Base-by-base conservation (phyloP, 208 protist genomes). In the Wallacemonas sp. region DNA sequence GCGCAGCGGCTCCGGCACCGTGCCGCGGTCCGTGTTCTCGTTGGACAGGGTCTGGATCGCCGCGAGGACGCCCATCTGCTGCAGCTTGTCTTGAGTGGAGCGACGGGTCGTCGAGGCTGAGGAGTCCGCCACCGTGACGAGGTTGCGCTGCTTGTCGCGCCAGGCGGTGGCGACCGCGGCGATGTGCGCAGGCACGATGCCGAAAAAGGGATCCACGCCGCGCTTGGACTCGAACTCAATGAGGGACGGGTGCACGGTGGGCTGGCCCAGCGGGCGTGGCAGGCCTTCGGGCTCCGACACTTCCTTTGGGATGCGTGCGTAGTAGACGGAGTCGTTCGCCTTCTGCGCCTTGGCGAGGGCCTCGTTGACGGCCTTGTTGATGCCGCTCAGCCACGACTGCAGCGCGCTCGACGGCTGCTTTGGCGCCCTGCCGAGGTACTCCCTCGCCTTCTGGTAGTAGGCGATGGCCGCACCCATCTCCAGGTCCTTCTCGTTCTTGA, bases 201-300 rank as follows among this genome's bases (percentile, higher is more conserved):
- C 90, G 63, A 96, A 93, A 57, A 96, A 96, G 1, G 90, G 87
- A 64, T 96, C 90, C 12, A 75, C 71, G 38, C 71, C 87, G 14
- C 85, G 77, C 47, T 76, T 85, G 29, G 81, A 89, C 33, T 81
- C 72, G 39, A 86, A 83, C 34, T 61, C 57, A 17, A 83, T 72
- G 48, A 95, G 83, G 65, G 76, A 77, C 6, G 54, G 11, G 65
- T 84, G 80, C 54, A 72, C 71, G 1, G 76, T 89, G 2, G 85
- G 65, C 44, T 83, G 78, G 26, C 90, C 90, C 2, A 96, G 70
- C 21, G 82, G 58, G 12, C 80, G 72, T 11, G 81, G 76, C 38
- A 96, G 76, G 30, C 75, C 83, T 36, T 57, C 75, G 11, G 81
- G 85, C 47, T 69, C 47, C 26, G 74, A 61, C 11, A 96, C 70